These are phyloP conservation scores for Cyberlindnera nakhonratchasimensis DNA, from an alignment of 805 yeast genomes.

Conservation along the genomic window DNA sequence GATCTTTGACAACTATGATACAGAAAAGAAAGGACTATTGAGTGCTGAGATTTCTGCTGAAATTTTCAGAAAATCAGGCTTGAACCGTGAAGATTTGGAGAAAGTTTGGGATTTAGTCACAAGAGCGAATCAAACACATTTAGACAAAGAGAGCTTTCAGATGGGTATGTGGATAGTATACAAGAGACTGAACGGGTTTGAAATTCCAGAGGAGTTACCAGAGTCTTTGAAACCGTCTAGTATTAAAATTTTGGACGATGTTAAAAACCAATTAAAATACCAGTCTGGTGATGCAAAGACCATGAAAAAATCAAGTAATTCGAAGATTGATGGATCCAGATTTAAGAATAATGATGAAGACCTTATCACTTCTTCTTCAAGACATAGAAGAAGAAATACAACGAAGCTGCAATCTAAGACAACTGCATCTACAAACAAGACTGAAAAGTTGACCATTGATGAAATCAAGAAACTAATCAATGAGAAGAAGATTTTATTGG, in stretches of 20 bases:
- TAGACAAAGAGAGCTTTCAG: slow-evolving; percentile 89
- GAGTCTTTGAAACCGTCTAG: slow-evolving; percentile 91
- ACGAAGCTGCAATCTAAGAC: neutral
- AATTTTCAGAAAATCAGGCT: slow-evolving; percentile 87
- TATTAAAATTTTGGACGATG: slow-evolving; percentile 65
- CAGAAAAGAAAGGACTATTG: slow-evolving; percentile 60
- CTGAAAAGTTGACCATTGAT: slow-evolving; percentile 33
- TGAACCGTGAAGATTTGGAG: slow-evolving; percentile 83
- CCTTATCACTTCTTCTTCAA: slow-evolving; percentile 23
- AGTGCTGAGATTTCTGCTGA: slow-evolving; percentile 84
- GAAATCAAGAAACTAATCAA: slow-evolving; percentile 64
- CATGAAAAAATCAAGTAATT: slow-evolving; percentile 27
- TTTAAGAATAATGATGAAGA: slow-evolving; percentile 80
- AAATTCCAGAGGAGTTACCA: slow-evolving; percentile 76
- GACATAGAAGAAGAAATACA: slow-evolving; percentile 28
- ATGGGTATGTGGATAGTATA: slow-evolving; percentile 97
- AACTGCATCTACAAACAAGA: neutral
- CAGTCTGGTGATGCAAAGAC: slow-evolving; percentile 12
- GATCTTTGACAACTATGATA: slow-evolving; percentile 87
- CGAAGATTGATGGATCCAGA: slow-evolving; percentile 37
- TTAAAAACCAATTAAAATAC: slow-evolving; percentile 50
- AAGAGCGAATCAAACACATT: slow-evolving; percentile 76
- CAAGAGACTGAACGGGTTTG: slow-evolving; percentile 81
- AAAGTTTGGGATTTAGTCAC: slow-evolving; percentile 89
- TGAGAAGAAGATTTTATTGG: slow-evolving; percentile 71